Base-by-base conservation (phyloP, 2,329 filamentous ascomycete species). In the Alternaria longipes region DNA sequence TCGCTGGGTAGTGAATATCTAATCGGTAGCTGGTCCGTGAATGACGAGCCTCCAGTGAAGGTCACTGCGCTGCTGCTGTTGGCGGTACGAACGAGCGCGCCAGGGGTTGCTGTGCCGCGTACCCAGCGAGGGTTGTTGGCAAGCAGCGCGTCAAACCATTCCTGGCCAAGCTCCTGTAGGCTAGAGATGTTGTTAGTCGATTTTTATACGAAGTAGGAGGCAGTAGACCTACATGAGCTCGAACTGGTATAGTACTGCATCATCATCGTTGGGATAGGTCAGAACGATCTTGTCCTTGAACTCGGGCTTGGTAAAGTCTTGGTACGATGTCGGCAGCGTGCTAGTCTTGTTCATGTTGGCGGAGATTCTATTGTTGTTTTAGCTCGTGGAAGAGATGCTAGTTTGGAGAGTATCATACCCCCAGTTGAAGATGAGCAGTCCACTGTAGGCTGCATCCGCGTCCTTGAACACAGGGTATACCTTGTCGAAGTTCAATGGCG, bases 211-310 rank as follows among this genome's bases (percentile, higher is more conserved):
- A 42, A 18, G 28, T 7, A 12, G 38, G 14, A 7, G 3, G 1
- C 11, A 14, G 32, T 4, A 8, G 8, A 62, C 70, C 55, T 63
- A 73, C 73, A 86, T 81, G 1, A 84, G 73, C 41, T 85, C 77
- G 42, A 84, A 85, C 3, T 82, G 81, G 42, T 78, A 86, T 0
- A 85, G 74, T 3, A 87, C 81, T 0, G 85, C 85, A 55, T 87
- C 85, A 42, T 87, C 85, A 41, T 87, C 86, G 60, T 87, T 86
- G 9, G 85, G 86, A 57, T 87, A 87, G 0, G 84, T 86, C 11
- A 87, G 14, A 24, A 49, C 38, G 4, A 59, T 41, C 38, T 59
- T 59, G 22, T 55, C 56, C 73, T 87, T 87, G 74, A 81, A 85
- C 58, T 83, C 80, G 0, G 85, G 84, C 8, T 80, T 76, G 3